phyloP scores from a whole-genome alignment of 1,284 basidiomycete species.

The Schizopora paradoxa region DNA sequence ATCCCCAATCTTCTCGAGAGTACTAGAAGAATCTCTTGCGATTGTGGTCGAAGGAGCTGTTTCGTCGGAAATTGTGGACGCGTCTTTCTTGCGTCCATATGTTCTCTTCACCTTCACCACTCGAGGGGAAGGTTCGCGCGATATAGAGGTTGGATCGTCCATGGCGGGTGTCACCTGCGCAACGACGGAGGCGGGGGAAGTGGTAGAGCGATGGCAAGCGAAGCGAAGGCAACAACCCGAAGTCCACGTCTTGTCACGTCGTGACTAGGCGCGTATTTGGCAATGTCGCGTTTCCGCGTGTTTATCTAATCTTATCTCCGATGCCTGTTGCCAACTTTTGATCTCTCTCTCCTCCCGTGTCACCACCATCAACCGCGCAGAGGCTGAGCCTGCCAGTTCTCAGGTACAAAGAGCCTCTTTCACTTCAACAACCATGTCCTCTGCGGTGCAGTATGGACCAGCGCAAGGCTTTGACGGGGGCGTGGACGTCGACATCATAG shows the following conservation, averaged over 20 bases:
- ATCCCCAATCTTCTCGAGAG: neutral
- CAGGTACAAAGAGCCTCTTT: slow-evolving; percentile 1
- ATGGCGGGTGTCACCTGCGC: neutral
- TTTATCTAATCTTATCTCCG: slow-evolving; percentile 1
- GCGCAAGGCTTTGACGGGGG: slow-evolving; percentile 22
- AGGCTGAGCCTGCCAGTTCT: slow-evolving; percentile 6
- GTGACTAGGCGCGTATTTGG: neutral
- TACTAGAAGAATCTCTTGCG: slow-evolving; percentile 2
- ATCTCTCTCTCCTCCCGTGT: neutral
- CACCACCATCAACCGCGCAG: slow-evolving; percentile 1
- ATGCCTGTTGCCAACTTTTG: neutral
- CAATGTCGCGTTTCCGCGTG: too few species aligned
- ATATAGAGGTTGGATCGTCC: neutral
- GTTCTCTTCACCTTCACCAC: slow-evolving; percentile 12
- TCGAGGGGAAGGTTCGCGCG: slow-evolving; percentile 1
- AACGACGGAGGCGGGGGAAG: neutral
- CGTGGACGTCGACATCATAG: slow-evolving; percentile 61
- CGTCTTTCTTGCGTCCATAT: slow-evolving; percentile 16
- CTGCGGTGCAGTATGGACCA: slow-evolving; percentile 11
- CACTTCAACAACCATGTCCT: slow-evolving; percentile 6
- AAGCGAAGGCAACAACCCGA: neutral
- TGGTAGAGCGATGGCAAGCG: neutral
- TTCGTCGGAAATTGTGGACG: slow-evolving; percentile 6
- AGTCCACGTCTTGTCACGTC: neutral
- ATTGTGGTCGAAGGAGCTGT: slow-evolving; percentile 4